Percentiles rank a stretch among this genome's conserved stretches.
These are phyloP conservation scores for Pseudopediastrum boryanum DNA, from an alignment of 139 green algal species.

Conservation along the genomic window DNA sequence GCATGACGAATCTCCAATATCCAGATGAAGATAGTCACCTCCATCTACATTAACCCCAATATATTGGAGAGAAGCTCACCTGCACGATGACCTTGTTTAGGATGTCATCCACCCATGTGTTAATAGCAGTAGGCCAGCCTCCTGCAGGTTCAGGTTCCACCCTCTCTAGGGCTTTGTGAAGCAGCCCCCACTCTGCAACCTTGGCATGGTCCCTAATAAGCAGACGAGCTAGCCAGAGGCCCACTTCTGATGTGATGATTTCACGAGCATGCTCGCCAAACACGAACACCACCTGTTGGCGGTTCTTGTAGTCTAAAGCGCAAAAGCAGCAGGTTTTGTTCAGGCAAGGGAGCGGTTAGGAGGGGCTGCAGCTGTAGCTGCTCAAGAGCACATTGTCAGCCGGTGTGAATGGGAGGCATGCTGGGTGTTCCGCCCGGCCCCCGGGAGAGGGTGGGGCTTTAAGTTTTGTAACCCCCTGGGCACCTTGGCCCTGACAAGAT, in stretches of 20 bases:
- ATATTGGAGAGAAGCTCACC: constrained; percentile 18
- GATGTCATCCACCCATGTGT: constrained; percentile 36
- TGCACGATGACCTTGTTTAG: constrained; percentile 45
- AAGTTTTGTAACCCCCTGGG: too few relatives aligned
- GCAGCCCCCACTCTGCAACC: constrained; percentile 46
- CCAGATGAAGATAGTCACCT: too few relatives aligned
- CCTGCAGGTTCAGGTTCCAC: too few relatives aligned
- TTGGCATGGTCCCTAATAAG: constrained; percentile 46
- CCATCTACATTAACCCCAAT: too few relatives aligned
- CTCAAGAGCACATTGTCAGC: too few relatives aligned
- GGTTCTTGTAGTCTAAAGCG: too few relatives aligned
- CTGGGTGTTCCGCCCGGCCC: too few relatives aligned
- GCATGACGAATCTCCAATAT: too few relatives aligned
- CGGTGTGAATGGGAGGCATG: too few relatives aligned
- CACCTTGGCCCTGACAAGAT: too few relatives aligned
- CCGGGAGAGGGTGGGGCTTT: too few relatives aligned
- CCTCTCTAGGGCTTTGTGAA: constrained; percentile 22
- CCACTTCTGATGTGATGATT: constrained; percentile 66
- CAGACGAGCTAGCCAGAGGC: constrained; percentile 50
- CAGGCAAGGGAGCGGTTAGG: background rate
- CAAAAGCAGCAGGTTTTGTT: constrained; percentile 35
- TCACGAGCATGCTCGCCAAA: constrained; percentile 70
- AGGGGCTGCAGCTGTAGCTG: background rate
- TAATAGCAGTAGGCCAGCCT: background rate
- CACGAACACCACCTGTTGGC: constrained; percentile 50